Percentiles rank a stretch among this genome's conserved stretches.
Conservation (phyloP, 805 yeast species). For the Starmerella potacharoeniae region DNA sequence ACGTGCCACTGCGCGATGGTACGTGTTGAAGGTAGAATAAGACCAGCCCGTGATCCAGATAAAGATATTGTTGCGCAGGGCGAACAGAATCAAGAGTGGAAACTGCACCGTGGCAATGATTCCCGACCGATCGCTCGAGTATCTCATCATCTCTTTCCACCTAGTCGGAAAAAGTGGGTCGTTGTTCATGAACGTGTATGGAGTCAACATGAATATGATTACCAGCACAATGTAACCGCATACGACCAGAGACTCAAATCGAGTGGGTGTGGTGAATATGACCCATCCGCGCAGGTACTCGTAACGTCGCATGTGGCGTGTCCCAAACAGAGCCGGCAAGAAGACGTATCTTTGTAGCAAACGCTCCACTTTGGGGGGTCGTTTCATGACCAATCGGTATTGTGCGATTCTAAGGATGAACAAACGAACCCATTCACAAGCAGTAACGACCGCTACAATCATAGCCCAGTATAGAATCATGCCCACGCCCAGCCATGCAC, state of each 20-base stretch:
- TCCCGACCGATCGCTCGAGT: conserved; percentile 45
- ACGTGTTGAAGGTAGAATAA: conserved; percentile 42
- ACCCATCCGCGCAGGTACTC: conserved; percentile 20
- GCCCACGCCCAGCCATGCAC: conserved; percentile 27
- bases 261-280: conserved; percentile 37
- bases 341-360: conserved; percentile 25
- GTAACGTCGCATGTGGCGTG: conserved; percentile 25
- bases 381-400: conserved; percentile 19
- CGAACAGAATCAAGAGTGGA: conserved; percentile 46
- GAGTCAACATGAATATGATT: conserved; percentile 26
- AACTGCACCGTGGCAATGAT: conserved; percentile 37
- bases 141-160: conserved; percentile 32
- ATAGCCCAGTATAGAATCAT: conserved; percentile 27
- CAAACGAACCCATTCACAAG: neutral
- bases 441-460: conserved; percentile 15
- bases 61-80: conserved; percentile 52
- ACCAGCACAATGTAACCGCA: conserved; percentile 32
- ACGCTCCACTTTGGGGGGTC: conserved; percentile 16
- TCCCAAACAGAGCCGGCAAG: conserved; percentile 31
- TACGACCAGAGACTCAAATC: conserved; percentile 40
- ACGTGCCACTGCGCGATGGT: conserved; percentile 50
- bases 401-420: conserved; percentile 19
- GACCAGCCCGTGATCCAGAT: conserved; percentile 52
- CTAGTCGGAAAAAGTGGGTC: conserved; percentile 31
- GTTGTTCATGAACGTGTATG: conserved; percentile 26